Conservation (phyloP, 2,329 filamentous ascomycete species). For the Trichoderma sp. region DNA sequence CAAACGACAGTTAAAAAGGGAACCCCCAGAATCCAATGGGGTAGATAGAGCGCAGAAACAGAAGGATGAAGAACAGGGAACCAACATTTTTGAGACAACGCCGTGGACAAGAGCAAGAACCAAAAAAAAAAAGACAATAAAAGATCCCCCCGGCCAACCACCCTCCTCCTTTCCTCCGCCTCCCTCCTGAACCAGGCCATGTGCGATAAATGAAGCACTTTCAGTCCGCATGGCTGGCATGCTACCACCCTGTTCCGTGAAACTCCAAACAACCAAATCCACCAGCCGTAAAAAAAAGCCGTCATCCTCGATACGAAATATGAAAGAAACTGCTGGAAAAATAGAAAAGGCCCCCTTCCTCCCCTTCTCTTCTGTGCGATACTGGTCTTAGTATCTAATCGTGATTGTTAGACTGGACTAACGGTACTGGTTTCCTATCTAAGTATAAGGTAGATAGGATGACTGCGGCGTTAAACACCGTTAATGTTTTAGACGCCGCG, state of each 20-base stretch:
- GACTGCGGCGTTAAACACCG: background rate
- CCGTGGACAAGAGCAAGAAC: background rate
- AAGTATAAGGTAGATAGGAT: background rate
- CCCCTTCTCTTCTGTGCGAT: background rate
- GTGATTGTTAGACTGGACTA: background rate
- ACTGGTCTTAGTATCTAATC: background rate
- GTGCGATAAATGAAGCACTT: conserved; percentile 23
- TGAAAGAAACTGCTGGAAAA: background rate
- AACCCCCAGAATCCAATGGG: background rate
- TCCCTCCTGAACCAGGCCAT: conserved; percentile 13
- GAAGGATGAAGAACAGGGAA: background rate
- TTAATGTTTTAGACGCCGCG: background rate
- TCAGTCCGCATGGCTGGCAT: conserved; percentile 21
- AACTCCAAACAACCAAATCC: conserved; percentile 12
- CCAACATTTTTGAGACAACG: conserved; percentile 5
- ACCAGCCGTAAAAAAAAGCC: background rate
- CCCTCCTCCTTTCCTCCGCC: background rate
- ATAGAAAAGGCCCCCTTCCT: background rate
- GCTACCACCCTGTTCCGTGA: conserved; percentile 4
- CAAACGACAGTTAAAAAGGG: background rate
- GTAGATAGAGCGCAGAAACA: background rate
- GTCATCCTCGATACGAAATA: background rate
- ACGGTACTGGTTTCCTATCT: background rate
- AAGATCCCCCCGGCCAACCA: background rate
- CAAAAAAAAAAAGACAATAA: background rate